Conservation (phyloP, 2,329 filamentous ascomycete genomes). For the Exophiala oligosperma region DNA sequence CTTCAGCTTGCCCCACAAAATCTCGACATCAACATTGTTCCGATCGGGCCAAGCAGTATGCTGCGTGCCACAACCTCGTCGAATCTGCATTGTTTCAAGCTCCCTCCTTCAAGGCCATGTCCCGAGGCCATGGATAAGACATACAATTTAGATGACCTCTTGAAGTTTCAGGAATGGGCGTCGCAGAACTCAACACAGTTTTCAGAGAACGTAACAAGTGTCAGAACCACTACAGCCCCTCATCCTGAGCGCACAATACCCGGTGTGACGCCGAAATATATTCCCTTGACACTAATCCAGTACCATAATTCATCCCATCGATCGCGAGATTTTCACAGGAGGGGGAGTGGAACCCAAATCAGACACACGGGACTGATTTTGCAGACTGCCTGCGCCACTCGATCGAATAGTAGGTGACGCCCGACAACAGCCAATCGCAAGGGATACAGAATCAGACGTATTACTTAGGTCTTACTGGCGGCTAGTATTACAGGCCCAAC, state of each 20-base stretch:
- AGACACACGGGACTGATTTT: background rate
- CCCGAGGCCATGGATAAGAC: slow-evolving; percentile 7
- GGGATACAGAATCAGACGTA: slow-evolving; percentile 4
- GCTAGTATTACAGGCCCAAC: background rate
- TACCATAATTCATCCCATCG: background rate
- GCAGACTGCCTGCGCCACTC: slow-evolving; percentile 7
- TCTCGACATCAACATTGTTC: too few species aligned
- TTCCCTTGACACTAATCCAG: background rate
- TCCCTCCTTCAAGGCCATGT: background rate
- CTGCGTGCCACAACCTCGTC: background rate
- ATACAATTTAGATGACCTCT: slow-evolving; percentile 5
- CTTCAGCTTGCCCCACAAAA: too few species aligned
- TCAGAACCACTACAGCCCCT: slow-evolving; percentile 2
- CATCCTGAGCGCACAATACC: slow-evolving; percentile 2
- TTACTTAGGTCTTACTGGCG: slow-evolving; percentile 4
- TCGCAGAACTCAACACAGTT: slow-evolving; percentile 4
- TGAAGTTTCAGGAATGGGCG: slow-evolving; percentile 7
- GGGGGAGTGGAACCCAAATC: slow-evolving; percentile 8
- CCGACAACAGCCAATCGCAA: slow-evolving; percentile 4
- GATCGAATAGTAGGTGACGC: slow-evolving; percentile 13
- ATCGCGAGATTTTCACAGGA: slow-evolving; percentile 5
- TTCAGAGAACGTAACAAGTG: background rate
- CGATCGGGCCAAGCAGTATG: too few species aligned
- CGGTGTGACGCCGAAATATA: slow-evolving; percentile 3
- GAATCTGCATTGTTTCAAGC: background rate